These are phyloP conservation scores for Pythium pyrilobum DNA, from an alignment of 352 stramenopile species.

Conservation along the genomic window DNA sequence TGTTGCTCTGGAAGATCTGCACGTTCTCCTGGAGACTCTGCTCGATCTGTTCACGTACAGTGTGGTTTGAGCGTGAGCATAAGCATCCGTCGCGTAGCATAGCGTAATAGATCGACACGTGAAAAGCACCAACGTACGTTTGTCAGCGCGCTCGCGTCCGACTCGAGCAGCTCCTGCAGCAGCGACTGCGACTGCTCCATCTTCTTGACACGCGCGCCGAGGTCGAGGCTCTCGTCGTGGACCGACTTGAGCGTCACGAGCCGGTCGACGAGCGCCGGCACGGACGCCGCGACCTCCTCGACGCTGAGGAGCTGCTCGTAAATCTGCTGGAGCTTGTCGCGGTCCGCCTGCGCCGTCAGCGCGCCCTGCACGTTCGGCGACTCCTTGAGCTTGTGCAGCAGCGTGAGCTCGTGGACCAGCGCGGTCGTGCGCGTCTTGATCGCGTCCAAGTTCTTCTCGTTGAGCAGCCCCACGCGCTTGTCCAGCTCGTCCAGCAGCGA, in stretches of 20 bases:
- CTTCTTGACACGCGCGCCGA: constrained; percentile 43
- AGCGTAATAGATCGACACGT: background rate
- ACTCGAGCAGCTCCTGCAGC: constrained; percentile 53
- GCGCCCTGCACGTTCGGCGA: constrained; percentile 48
- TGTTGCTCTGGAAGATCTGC: constrained; percentile 72
- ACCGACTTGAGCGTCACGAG: constrained; percentile 63
- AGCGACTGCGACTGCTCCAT: constrained; percentile 58
- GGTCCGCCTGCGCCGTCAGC: constrained; percentile 52
- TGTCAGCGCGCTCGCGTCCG: constrained; percentile 50
- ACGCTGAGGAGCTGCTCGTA: constrained; percentile 63
- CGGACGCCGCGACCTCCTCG: constrained; percentile 45
- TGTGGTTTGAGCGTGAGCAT: too few relatives aligned
- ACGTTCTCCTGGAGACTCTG: constrained; percentile 67
- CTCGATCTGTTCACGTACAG: constrained; percentile 46
- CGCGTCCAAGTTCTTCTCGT: constrained; percentile 70
- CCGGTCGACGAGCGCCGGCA: constrained; percentile 67
- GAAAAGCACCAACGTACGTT: constrained; percentile 44
- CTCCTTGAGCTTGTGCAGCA: constrained; percentile 79
- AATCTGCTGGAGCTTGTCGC: constrained; percentile 64
- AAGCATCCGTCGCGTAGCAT: background rate
- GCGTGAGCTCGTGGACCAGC: constrained; percentile 70
- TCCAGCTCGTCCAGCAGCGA: constrained; percentile 56
- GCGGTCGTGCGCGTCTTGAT: constrained; percentile 73
- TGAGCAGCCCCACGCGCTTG: constrained; percentile 61
- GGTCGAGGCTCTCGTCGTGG: constrained; percentile 59